Base-by-base conservation (phyloP, 2,329 filamentous ascomycete species). In the Aspergillus ochraceoroseus region DNA sequence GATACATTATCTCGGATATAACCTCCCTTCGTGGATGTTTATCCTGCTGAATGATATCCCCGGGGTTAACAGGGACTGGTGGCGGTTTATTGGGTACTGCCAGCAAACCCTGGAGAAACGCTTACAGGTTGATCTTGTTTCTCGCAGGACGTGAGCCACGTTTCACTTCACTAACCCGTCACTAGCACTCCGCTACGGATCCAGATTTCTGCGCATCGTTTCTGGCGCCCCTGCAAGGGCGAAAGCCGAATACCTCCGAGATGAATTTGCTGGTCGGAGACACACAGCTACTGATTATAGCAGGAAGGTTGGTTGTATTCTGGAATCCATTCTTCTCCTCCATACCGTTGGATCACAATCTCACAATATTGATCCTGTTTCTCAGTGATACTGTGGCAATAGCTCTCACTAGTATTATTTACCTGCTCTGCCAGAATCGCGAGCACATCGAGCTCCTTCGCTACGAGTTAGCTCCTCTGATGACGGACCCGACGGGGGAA, bases 341-440 rank as follows among this genome's bases (percentile, higher is more conserved):
- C n/a, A n/a, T n/a, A 9, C 22, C 3, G 4, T 23, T 19, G 5
- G 9, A 19, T 20, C 25, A 41, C 35, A 18, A 27, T n/a, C n/a
- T 17, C 7, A 1, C 25, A 2, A n/a, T 22, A 3, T 7, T n/a
- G 22, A 17, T 8, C 19, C 13, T 2, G 7, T 9, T 15, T 14
- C 15, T 7, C 17, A 66, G 61, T 26, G 70, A 72, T 43, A 72
- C 68, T 3, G 68, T 65, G 0, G 57, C 66, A 4, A 57, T 61
- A 1, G 61, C 65, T 0, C 49, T 72, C 11, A 59, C 64, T 1
- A 57, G 57, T 38, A 50, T 70, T 3, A 66, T 73, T 49, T 71
- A 67, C 47, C 46, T 64, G 30, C 51, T 65, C 3, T 58, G 55
- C 6, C 51, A 50, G 12, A 49, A 61, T 27, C 56, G 54, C 5